Conservation (phyloP, 768 basidiomycete species). For the Collybia sp. region DNA sequence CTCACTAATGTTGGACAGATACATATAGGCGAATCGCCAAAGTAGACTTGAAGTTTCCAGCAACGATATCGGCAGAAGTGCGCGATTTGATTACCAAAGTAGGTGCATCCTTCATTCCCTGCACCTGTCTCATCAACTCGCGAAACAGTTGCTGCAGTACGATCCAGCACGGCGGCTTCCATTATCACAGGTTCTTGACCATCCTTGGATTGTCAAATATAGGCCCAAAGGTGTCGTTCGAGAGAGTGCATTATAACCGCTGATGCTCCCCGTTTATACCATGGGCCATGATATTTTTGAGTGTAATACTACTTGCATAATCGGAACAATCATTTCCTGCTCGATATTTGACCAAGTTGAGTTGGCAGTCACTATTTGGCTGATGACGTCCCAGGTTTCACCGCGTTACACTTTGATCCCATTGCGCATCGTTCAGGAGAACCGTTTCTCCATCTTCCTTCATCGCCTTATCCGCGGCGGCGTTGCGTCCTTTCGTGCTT, state of each 20-base stretch:
- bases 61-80: conserved; percentile 55
- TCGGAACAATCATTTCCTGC: too few species aligned
- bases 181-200: conserved; percentile 66
- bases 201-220: conserved; percentile 84
- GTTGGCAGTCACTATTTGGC: too few species aligned
- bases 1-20: conserved; percentile 34
- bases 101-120: conserved; percentile 11
- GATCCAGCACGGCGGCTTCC: conserved; percentile 76
- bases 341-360: too few species aligned
- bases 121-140: not conserved
- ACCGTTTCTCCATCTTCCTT: too few species aligned
- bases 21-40: conserved; percentile 87
- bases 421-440: too few species aligned
- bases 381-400: too few species aligned
- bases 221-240: conserved; percentile 40
- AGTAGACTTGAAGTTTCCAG: conserved; percentile 75
- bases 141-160: conserved; percentile 73
- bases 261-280: too few species aligned
- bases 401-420: too few species aligned
- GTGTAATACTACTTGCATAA: too few species aligned
- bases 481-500: too few species aligned
- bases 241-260: conserved; percentile 10
- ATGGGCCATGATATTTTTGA: too few species aligned
- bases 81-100: conserved; percentile 63
- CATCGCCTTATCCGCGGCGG: too few species aligned